phyloP scores from a whole-genome alignment of 371 early-diverging fungal species.

The Nematocida homosporus region DNA sequence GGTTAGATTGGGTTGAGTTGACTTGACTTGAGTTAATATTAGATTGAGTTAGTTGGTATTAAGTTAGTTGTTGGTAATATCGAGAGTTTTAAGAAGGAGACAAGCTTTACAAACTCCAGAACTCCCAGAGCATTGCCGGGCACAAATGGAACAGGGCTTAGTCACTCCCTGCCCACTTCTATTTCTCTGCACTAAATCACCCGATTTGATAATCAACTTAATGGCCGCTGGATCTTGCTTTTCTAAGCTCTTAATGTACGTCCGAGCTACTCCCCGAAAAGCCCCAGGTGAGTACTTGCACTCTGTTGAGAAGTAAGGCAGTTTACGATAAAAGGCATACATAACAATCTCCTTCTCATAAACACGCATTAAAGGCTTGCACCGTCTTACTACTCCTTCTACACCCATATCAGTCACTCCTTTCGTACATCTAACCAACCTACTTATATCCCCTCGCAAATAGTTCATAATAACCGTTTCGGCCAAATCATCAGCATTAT shows the following conservation, averaged over 20 bases:
- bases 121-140: conserved; percentile 17
- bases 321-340: conserved; percentile 94
- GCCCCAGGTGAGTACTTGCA: conserved; percentile 97
- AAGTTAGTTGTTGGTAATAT: too few relatives aligned
- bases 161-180: background rate
- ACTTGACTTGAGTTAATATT: too few relatives aligned
- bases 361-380: conserved; percentile 96
- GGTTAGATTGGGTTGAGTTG: too few relatives aligned
- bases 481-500: conserved; percentile 99
- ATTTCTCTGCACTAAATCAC: conserved; percentile 13
- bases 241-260: conserved; percentile 91
- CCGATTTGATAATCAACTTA: conserved; percentile 71
- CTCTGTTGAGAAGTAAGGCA: conserved; percentile 97
- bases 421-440: conserved; percentile 84
- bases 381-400: conserved; percentile 69
- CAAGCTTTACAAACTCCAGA: conserved; percentile 17
- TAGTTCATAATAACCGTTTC: conserved; percentile 98
- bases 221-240: conserved; percentile 81
- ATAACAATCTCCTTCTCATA: conserved; percentile 99
- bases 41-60: too few relatives aligned
- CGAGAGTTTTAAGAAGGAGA: conserved; percentile 1
- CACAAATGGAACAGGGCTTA: conserved; percentile 14
- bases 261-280: conserved; percentile 88
- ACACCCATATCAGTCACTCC: conserved; percentile 72
- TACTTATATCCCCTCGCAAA: conserved; percentile 87